Conservation (phyloP, 2,329 filamentous ascomycete genomes). For the Talaromyces sp. region DNA sequence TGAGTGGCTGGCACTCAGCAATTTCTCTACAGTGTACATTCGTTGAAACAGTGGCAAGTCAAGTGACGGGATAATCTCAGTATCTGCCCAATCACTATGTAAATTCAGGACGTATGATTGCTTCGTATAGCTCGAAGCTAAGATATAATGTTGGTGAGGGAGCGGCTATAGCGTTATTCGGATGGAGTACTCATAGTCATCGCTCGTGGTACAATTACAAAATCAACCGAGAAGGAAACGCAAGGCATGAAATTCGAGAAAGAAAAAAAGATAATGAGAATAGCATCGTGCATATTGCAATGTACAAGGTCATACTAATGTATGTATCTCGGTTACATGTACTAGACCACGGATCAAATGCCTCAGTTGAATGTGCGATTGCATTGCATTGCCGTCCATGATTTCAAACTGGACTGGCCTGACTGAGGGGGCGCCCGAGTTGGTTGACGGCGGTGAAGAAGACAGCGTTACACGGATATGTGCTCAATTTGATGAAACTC, state of each 20-base stretch:
- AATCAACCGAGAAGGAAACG: neutral
- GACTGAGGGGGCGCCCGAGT: neutral
- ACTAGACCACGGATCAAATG: neutral
- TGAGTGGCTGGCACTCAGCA: neutral
- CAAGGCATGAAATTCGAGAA: neutral
- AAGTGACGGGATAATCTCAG: constrained; percentile 2
- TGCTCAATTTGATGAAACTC: neutral
- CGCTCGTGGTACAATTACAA: neutral
- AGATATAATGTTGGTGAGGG: neutral
- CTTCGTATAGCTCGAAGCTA: neutral
- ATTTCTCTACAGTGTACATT: too few relatives aligned
- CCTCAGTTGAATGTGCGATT: neutral
- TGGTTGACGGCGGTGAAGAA: constrained; percentile 6
- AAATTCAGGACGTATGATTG: too few relatives aligned
- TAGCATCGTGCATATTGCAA: constrained; percentile 2
- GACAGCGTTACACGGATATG: neutral
- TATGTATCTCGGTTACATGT: neutral
- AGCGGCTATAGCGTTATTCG: neutral
- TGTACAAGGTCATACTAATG: neutral
- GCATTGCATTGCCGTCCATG: neutral
- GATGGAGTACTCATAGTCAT: neutral
- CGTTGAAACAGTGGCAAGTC: neutral
- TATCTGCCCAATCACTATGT: constrained; percentile 1
- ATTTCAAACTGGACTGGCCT: constrained; percentile 16
- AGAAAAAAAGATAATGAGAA: neutral